These are phyloP conservation scores for Bertia moriformis DNA, from an alignment of 2,329 filamentous ascomycete genomes.

Conservation along the genomic window DNA sequence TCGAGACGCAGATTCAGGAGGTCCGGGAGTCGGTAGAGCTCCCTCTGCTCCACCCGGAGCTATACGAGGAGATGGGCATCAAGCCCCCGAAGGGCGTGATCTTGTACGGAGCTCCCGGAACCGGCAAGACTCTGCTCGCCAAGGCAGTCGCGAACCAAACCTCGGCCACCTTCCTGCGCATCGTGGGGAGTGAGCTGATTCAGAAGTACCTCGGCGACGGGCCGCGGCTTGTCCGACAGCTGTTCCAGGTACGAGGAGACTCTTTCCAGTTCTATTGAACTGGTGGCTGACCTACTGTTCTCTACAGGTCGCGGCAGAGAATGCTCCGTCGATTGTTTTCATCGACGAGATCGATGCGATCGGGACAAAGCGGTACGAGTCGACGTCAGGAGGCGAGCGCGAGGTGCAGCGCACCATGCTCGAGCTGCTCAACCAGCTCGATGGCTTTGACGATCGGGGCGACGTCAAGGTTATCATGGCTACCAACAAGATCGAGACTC, in stretches of 20 bases:
- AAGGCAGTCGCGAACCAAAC: conserved; percentile 69
- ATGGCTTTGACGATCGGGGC: conserved; percentile 65
- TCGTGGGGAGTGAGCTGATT: conserved; percentile 63
- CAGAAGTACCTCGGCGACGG: conserved; percentile 69
- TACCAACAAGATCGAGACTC: conserved; percentile 66
- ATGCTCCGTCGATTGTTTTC: conserved; percentile 63
- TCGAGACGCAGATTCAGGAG: conserved; percentile 62
- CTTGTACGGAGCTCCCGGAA: conserved; percentile 62
- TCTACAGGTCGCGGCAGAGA: conserved; percentile 52
- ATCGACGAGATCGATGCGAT: conserved; percentile 71
- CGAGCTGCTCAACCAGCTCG: conserved; percentile 62
- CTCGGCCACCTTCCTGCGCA: conserved; percentile 62
- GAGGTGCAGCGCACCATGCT: conserved; percentile 68
- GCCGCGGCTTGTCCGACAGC: conserved; percentile 58
- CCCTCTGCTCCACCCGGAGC: conserved; percentile 57
- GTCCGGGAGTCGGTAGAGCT: conserved; percentile 63
- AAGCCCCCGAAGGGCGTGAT: conserved; percentile 70
- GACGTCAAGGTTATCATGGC: conserved; percentile 73
- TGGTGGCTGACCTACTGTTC: too few species aligned
- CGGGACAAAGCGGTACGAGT: conserved; percentile 65
- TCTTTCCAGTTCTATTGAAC: too few species aligned
- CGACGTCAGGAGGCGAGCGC: conserved; percentile 61
- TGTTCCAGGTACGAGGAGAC: conserved; percentile 33
- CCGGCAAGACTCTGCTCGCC: conserved; percentile 59
- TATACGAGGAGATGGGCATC: conserved; percentile 73